These are phyloP conservation scores for Saururus chinensis DNA, from an alignment of 164 flowering plant species.

Conservation along the genomic window DNA sequence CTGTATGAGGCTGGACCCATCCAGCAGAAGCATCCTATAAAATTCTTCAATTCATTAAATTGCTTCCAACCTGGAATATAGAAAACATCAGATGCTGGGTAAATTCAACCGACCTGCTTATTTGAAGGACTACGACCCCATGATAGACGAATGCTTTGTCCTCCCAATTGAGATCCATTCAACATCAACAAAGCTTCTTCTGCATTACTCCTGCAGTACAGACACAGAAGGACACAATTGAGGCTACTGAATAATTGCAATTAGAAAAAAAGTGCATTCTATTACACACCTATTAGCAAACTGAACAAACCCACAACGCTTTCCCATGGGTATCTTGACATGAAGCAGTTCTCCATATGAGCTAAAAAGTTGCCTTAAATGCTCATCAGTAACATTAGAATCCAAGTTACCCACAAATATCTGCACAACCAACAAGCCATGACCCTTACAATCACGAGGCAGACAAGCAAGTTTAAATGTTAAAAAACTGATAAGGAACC, in stretches of 20 bases:
- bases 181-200: slow-evolving; percentile 67
- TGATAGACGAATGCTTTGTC: slow-evolving; percentile 62
- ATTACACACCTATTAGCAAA: slow-evolving; percentile 54
- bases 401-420: slow-evolving; percentile 86
- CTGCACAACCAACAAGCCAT: slow-evolving; percentile 26
- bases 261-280: not conserved
- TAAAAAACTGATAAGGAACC: slow-evolving; percentile 23
- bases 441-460: slow-evolving; percentile 3
- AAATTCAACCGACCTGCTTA: slow-evolving; percentile 41
- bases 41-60: slow-evolving; percentile 1
- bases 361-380: slow-evolving; percentile 54
- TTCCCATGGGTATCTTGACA: slow-evolving; percentile 84
- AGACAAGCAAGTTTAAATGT: slow-evolving; percentile 1
- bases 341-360: slow-evolving; percentile 63
- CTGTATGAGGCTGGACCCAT: slow-evolving; percentile 42
- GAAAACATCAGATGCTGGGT: not conserved
- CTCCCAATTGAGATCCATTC: slow-evolving; percentile 59
- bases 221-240: not conserved
- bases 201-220: slow-evolving; percentile 43
- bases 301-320: slow-evolving; percentile 92
- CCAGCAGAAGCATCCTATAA: slow-evolving; percentile 9
- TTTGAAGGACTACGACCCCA: slow-evolving; percentile 84
- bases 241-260: not conserved
- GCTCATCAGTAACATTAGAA: slow-evolving; percentile 62
- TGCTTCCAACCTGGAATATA: too few species aligned